Percentiles rank a stretch among this genome's conserved stretches.
Evolutionary conservation across 2,329 filamentous ascomycete genomes (phyloP).

Genomic region (Piedraia hortae): DNA sequence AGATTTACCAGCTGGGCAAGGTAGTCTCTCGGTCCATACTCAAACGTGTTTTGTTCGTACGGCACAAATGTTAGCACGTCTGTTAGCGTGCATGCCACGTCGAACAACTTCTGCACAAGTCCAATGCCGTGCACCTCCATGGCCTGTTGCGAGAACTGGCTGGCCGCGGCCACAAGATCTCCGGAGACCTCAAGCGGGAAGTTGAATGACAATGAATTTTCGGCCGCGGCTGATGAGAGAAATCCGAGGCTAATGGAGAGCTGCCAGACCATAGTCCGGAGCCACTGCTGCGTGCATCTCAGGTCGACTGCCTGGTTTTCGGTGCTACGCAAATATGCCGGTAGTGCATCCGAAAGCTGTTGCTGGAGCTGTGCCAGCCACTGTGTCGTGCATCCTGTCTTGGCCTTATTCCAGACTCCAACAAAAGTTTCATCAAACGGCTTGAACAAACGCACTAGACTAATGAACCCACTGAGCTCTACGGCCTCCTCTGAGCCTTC

Average conservation of each 20-base stretch:
- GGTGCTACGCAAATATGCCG: conserved; percentile 28
- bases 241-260: conserved; percentile 37
- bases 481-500: conserved; percentile 25
- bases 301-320: conserved; percentile 43
- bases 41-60: conserved; percentile 29
- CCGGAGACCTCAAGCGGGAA: conserved; percentile 35
- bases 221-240: conserved; percentile 25
- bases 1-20: conserved; percentile 40
- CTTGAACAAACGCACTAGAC: conserved; percentile 32
- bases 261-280: conserved; percentile 45
- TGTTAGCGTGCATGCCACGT: conserved; percentile 43
- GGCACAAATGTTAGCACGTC: conserved; percentile 41
- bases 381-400: conserved; percentile 17
- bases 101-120: conserved; percentile 55
- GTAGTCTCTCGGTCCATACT: conserved; percentile 41
- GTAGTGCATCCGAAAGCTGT: conserved; percentile 25
- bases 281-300: conserved; percentile 42
- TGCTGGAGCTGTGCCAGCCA: conserved; percentile 22
- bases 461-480: conserved; percentile 29
- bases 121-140: conserved; percentile 52
- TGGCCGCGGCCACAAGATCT: conserved; percentile 33
- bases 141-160: conserved; percentile 41
- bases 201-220: conserved; percentile 32
- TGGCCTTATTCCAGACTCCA: conserved; percentile 34
- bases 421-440: conserved; percentile 37